Conservation (phyloP, 2,329 filamentous ascomycete species). For the Colletotrichum sp. region DNA sequence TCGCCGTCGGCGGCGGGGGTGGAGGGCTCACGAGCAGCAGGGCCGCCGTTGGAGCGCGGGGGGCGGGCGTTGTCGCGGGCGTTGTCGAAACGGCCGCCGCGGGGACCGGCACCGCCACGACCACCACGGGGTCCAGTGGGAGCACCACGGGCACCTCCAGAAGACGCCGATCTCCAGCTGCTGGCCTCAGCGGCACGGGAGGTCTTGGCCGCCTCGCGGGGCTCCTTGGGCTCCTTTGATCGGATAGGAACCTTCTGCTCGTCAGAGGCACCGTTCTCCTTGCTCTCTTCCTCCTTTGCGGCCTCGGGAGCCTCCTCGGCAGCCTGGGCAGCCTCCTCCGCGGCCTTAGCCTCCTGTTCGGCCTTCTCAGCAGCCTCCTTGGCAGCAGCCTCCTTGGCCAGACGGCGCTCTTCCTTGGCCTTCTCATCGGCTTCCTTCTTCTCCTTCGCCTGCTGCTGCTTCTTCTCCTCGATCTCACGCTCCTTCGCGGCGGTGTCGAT, state of each 20-base stretch:
- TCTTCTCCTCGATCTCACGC: constrained; percentile 89
- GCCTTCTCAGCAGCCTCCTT: constrained; percentile 61
- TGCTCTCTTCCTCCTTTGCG: constrained; percentile 32
- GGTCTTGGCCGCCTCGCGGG: constrained; percentile 49
- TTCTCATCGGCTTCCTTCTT: constrained; percentile 91
- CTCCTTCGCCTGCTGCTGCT: constrained; percentile 73
- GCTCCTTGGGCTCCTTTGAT: constrained; percentile 45
- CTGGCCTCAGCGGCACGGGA: constrained; percentile 62
- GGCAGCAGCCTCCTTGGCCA: constrained; percentile 69
- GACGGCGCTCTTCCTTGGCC: constrained; percentile 74
- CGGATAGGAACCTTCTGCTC: constrained; percentile 54
- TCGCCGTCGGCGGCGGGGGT: constrained; percentile 34
- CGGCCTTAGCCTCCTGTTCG: constrained; percentile 36
- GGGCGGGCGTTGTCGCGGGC: constrained; percentile 51
- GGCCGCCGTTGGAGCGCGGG: constrained; percentile 54
- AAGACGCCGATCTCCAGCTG: constrained; percentile 63
- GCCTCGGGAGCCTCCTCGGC: constrained; percentile 33
- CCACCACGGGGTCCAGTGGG: constrained; percentile 41
- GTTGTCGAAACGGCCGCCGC: constrained; percentile 50
- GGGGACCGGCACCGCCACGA: constrained; percentile 46
- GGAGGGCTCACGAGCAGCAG: constrained; percentile 41
- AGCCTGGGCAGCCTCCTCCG: constrained; percentile 30
- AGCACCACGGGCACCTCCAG: constrained; percentile 52
- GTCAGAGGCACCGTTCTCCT: constrained; percentile 38
- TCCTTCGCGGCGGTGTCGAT: constrained; percentile 93